These are phyloP conservation scores for Phylloboletellus chloephorus DNA, from an alignment of 1,284 basidiomycete genomes.

Conservation along the genomic window DNA sequence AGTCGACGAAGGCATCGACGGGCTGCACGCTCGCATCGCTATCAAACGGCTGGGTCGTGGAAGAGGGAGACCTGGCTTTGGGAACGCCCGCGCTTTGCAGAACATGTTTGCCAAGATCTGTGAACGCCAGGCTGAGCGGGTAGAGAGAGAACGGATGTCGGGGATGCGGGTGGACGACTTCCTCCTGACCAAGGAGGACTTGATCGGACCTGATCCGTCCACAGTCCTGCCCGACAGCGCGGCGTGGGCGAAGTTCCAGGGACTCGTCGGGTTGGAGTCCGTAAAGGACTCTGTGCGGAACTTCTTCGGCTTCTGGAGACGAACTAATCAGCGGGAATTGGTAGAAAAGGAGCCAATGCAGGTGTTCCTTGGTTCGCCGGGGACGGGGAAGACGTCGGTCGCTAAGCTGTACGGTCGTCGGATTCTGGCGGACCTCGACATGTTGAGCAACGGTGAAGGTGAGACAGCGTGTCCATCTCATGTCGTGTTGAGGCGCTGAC, in stretches of 20 bases:
- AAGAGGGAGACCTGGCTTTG: slow-evolving; percentile 52
- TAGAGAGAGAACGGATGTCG: slow-evolving; percentile 39
- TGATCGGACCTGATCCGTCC: slow-evolving; percentile 59
- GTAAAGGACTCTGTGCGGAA: slow-evolving; percentile 52
- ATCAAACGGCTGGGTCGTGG: slow-evolving; percentile 51
- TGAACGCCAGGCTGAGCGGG: slow-evolving; percentile 48
- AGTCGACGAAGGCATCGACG: slow-evolving; percentile 49
- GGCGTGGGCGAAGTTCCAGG: slow-evolving; percentile 48
- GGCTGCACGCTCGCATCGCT: slow-evolving; percentile 50
- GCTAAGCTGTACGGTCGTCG: slow-evolving; percentile 57
- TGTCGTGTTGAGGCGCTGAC: no score
- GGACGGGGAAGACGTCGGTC: slow-evolving; percentile 64
- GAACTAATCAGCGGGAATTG: slow-evolving; percentile 57
- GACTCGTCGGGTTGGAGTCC: slow-evolving; percentile 45
- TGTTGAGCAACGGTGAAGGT: slow-evolving; percentile 66
- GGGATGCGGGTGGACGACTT: slow-evolving; percentile 44
- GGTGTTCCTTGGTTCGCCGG: slow-evolving; percentile 55
- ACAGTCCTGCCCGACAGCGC: slow-evolving; percentile 39
- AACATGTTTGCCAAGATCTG: slow-evolving; percentile 43
- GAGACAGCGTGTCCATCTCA: no score
- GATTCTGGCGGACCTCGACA: slow-evolving; percentile 49
- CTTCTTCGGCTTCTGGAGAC: slow-evolving; percentile 40
- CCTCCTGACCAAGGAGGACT: slow-evolving; percentile 44
- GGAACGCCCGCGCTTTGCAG: slow-evolving; percentile 58
- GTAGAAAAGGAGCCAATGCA: slow-evolving; percentile 46